A percentile compares a stretch with the other conserved stretches of the same genome.
Conservation (phyloP, 73 alveolate genomes). For the Tetrahymena elliotti region DNA sequence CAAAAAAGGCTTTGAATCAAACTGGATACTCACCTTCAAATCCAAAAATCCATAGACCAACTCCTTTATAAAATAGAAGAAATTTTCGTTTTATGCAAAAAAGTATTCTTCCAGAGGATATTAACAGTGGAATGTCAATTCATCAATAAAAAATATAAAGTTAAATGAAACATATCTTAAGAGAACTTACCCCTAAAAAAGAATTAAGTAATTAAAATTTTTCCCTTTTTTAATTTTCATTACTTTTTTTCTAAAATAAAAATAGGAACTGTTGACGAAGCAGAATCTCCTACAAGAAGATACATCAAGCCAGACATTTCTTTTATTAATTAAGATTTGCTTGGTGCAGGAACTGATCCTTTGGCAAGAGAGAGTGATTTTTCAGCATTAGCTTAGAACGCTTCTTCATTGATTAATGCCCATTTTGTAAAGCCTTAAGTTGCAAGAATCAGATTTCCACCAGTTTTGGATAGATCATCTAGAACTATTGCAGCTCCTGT, state of each 20-base stretch:
- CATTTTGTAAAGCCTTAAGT: constrained; percentile 72
- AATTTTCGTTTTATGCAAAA: neutral
- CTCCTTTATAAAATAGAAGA: neutral
- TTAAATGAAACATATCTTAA: neutral
- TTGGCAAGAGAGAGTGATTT: constrained; percentile 42
- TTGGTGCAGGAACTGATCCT: constrained; percentile 33
- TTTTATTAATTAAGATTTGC: constrained; percentile 11
- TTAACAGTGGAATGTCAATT: neutral
- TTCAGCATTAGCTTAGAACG: constrained; percentile 69
- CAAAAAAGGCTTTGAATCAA: neutral
- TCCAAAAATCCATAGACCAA: neutral
- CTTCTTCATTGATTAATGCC: constrained; percentile 57
- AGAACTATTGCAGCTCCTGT: constrained; percentile 96
- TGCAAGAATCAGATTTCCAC: constrained; percentile 85
- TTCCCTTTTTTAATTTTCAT: neutral
- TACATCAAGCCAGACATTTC: neutral
- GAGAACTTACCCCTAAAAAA: neutral
- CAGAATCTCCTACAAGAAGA: neutral
- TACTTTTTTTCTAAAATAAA: neutral
- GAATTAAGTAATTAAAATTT: neutral
- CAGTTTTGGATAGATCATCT: constrained; percentile 86
- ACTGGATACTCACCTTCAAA: neutral
- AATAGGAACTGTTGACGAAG: neutral
- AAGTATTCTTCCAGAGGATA: neutral
- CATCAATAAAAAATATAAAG: neutral